Base-by-base conservation (phyloP, 129 eudicot species). In the Logfia minima region DNA sequence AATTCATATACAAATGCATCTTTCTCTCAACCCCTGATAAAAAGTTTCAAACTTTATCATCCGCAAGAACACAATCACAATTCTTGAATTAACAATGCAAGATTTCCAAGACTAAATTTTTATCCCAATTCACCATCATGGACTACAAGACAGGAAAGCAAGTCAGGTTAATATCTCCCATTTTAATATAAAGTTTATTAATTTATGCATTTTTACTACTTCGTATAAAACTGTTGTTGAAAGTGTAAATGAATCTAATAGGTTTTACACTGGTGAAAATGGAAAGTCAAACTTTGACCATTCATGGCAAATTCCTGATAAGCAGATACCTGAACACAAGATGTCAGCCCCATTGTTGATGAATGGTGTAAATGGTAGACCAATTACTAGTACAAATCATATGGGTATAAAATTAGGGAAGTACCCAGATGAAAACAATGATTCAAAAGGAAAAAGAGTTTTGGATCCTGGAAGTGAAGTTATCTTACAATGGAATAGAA, bases 401-500 rank as follows among this genome's bases (percentile, higher is more conserved):
- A 75, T 67, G 74, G 76, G 82, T 41, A 29, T 68, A 21, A 76
- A 82, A 78, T 84, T 88, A 53, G 93, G 88, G 29, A 84, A 70
- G 71, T 86, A 79, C 60, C 91, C 98, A 17, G 81, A 76, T 59
- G 88, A 84, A 80, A 83, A 22, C 68, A 67, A 77, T 31, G 84
- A 84, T 32, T 84, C 88, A 67, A 66, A 81, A 29, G 77, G 79
- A 23, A 84, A 37, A 51, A 84, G 70, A 70, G 75, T 89, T 61
- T 80, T 93, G 21, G 98, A 93, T 84, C 98, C 98, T 51, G 90
- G 91, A 35, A 87, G 96, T 81, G 98, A 88, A 45, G 72, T 75
- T 34, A 84, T 90, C n/a, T 63, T 87, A 69, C 81, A 86, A 77
- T 93, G 98, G 98, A 91, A 93, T 68, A 85, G 91, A 22, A 75